Conservation (phyloP, 306 rosid genomes). For the Dryas drummondii region DNA sequence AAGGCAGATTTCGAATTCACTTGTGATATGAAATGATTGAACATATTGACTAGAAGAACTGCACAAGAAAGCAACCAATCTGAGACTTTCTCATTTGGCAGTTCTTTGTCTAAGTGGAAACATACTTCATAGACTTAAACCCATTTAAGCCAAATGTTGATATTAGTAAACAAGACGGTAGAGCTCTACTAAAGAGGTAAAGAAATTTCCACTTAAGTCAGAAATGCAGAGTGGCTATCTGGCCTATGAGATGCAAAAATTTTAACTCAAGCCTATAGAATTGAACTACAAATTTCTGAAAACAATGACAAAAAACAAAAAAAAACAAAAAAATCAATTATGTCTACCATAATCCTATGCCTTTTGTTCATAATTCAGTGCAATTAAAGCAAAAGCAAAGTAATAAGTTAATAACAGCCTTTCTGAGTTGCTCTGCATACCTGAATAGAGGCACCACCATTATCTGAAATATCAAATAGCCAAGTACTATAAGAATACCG, state of each 20-base stretch:
- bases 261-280: background rate
- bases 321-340: background rate
- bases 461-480: conserved; percentile 66
- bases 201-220: background rate
- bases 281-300: too few relatives aligned
- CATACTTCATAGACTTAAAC: background rate
- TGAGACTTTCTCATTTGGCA: background rate
- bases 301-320: background rate
- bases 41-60: background rate
- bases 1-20: background rate
- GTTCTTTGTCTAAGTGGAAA: background rate
- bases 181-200: background rate
- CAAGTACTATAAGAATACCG: conserved; percentile 51
- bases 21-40: background rate
- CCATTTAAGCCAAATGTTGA: background rate
- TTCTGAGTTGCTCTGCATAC: conserved; percentile 34
- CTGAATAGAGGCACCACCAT: conserved; percentile 80
- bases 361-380: background rate
- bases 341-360: background rate
- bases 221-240: background rate
- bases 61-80: background rate
- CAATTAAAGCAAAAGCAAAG: background rate
- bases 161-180: background rate
- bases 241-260: background rate
- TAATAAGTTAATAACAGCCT: background rate